phyloP scores from a whole-genome alignment of 441 rosid species.

The Populus hybrid region DNA sequence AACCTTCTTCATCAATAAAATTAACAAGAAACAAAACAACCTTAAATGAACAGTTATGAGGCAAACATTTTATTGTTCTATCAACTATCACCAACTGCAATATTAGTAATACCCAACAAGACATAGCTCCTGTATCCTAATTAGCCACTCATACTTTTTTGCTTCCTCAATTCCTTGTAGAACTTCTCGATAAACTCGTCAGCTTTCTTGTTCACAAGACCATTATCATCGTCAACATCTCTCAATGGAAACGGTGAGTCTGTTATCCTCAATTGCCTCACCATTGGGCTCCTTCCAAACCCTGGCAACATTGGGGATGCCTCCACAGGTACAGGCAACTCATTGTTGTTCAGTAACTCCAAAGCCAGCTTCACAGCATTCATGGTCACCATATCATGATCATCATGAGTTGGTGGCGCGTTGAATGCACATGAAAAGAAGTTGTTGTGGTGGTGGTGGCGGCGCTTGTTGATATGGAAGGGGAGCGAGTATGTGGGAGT shows the following conservation, averaged over 20 bases:
- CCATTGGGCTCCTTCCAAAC: conserved; percentile 67
- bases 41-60: not conserved
- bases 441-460: conserved; percentile 23
- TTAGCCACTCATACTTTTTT: conserved; percentile 29
- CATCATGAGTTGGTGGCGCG: conserved; percentile 58
- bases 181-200: conserved; percentile 77
- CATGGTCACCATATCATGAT: conserved; percentile 25
- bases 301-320: conserved; percentile 75
- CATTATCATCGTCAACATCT: conserved; percentile 44
- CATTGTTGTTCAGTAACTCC: conserved; percentile 50
- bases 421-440: conserved; percentile 58
- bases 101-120: conserved; percentile 2
- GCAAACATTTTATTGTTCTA: conserved; percentile 1
- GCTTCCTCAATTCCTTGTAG: conserved; percentile 57
- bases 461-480: conserved; percentile 32
- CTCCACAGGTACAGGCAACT: conserved; percentile 17
- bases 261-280: conserved; percentile 73
- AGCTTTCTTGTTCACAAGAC: conserved; percentile 64
- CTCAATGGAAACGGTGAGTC: conserved; percentile 88
- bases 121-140: not conserved
- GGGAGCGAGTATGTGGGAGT: conserved; percentile 59
- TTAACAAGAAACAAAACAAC: not conserved
- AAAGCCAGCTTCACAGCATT: conserved; percentile 45
- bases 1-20: conserved; percentile 2
- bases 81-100: conserved; percentile 6